phyloP scores from a whole-genome alignment of 768 basidiomycete species.

The Trametes sanguinea region DNA sequence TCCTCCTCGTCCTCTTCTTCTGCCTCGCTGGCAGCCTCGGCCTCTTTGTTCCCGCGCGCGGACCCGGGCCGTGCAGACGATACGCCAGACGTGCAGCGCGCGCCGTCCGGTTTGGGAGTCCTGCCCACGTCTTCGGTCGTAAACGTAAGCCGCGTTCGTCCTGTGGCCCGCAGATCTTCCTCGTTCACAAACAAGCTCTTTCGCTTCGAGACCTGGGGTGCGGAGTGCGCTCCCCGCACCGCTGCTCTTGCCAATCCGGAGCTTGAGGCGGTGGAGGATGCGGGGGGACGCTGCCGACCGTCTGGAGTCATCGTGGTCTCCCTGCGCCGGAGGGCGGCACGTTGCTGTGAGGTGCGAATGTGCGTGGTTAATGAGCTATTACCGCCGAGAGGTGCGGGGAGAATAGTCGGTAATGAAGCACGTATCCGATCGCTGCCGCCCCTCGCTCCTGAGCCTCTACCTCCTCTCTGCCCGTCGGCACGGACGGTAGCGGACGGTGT shows the following conservation, averaged over 20 bases:
- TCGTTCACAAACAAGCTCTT: slow-evolving; percentile 1
- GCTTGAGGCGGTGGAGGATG: not conserved
- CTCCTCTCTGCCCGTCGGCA: not conserved
- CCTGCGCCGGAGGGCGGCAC: slow-evolving; percentile 40
- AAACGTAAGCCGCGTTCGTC: slow-evolving; percentile 26
- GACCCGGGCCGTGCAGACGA: slow-evolving; percentile 26
- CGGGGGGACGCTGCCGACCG: slow-evolving; percentile 37
- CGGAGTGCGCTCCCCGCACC: slow-evolving; percentile 14
- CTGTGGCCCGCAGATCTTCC: slow-evolving; percentile 29
- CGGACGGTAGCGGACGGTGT: not conserved
- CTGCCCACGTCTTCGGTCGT: slow-evolving; percentile 21
- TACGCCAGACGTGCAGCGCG: not conserved
- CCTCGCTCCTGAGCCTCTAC: not conserved
- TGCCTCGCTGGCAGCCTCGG: too few relatives aligned
- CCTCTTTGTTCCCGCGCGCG: not conserved
- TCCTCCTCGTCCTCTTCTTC: slow-evolving; percentile 10
- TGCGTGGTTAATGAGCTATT: slow-evolving; percentile 14
- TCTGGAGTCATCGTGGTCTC: slow-evolving; percentile 52
- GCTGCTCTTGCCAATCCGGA: not conserved
- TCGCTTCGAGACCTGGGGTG: slow-evolving; percentile 21
- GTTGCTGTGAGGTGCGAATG: slow-evolving; percentile 28
- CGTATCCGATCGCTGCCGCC: slow-evolving; percentile 15
- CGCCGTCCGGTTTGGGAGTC: slow-evolving; percentile 14
- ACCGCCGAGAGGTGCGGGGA: slow-evolving; percentile 10
- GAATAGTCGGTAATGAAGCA: slow-evolving; percentile 21